Evolutionary conservation across 805 yeast species (phyloP).

Genomic region (Hanseniaspora pseudoguilliermondii): DNA sequence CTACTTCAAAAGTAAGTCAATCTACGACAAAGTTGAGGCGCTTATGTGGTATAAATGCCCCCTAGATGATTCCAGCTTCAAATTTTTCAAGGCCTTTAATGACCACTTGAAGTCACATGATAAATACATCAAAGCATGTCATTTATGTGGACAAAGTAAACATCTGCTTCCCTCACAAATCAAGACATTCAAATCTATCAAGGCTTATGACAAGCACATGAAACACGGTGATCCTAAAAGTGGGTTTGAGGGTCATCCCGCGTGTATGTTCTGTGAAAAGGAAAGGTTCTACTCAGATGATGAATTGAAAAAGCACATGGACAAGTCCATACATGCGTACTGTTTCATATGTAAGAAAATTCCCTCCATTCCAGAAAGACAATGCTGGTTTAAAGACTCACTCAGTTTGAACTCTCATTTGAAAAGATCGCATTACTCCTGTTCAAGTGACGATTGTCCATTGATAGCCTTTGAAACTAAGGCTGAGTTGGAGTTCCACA

Average conservation of each 20-base stretch:
- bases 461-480: constrained; percentile 87
- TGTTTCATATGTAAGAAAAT: constrained; percentile 80
- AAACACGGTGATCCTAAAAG: constrained; percentile 49
- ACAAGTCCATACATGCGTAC: constrained; percentile 65
- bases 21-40: constrained; percentile 36
- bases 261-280: constrained; percentile 66
- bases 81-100: constrained; percentile 43
- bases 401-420: constrained; percentile 67
- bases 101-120: constrained; percentile 63
- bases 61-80: constrained; percentile 31
- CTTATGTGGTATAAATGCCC: constrained; percentile 50
- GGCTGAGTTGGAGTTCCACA: constrained; percentile 75
- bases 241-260: constrained; percentile 83
- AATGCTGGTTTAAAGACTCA: constrained; percentile 56
- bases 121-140: constrained; percentile 41
- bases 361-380: constrained; percentile 41
- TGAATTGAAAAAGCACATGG: constrained; percentile 66
- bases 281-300: constrained; percentile 76
- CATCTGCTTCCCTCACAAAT: constrained; percentile 61
- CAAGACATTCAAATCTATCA: constrained; percentile 44
- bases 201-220: constrained; percentile 58
- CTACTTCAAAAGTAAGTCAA: constrained; percentile 44
- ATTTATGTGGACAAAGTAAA: constrained; percentile 64
- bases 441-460: constrained; percentile 67
- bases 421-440: constrained; percentile 55